A percentile compares a stretch with the other conserved stretches of the same genome.
Evolutionary conservation across 225 moss, liverwort and hornwort genomes (phyloP).

Genomic region (Physcomitrellopsis africana): DNA sequence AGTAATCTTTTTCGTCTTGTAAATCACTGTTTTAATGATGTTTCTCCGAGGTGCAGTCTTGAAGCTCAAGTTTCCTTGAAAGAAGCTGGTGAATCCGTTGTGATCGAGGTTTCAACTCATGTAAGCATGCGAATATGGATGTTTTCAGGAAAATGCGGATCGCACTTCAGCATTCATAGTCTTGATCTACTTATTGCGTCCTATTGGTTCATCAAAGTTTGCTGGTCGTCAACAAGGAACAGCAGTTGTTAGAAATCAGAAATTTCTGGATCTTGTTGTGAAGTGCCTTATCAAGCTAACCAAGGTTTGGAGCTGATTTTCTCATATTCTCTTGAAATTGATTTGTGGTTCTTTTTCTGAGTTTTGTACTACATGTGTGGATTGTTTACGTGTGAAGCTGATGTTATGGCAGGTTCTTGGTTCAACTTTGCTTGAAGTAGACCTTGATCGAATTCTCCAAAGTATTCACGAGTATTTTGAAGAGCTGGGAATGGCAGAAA

Average conservation of each 20-base stretch:
- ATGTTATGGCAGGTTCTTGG: constrained; percentile 59
- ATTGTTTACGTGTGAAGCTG: background rate
- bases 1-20: background rate
- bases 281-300: constrained; percentile 91
- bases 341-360: background rate
- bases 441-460: constrained; percentile 81
- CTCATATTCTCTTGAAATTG: constrained; percentile 1
- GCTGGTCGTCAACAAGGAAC: constrained; percentile 41
- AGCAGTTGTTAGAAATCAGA: constrained; percentile 60
- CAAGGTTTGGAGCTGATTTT: constrained; percentile 39
- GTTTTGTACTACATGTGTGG: background rate
- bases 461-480: constrained; percentile 87
- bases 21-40: background rate
- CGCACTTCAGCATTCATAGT: constrained; percentile 88
- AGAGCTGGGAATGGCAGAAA: constrained; percentile 85
- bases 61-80: background rate
- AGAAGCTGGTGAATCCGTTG: background rate
- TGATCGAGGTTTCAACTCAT: background rate
- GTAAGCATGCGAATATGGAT: background rate
- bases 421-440: constrained; percentile 80
- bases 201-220: constrained; percentile 53
- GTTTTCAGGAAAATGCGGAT: constrained; percentile 72
- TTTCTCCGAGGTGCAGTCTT: background rate
- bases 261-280: constrained; percentile 85
- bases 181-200: constrained; percentile 74